Evolutionary conservation across 1,139 yeast genomes (phyloP), one percentile per base, ranked within the genome.

Genomic region (Pneumocystis oryctolagi): DNA sequence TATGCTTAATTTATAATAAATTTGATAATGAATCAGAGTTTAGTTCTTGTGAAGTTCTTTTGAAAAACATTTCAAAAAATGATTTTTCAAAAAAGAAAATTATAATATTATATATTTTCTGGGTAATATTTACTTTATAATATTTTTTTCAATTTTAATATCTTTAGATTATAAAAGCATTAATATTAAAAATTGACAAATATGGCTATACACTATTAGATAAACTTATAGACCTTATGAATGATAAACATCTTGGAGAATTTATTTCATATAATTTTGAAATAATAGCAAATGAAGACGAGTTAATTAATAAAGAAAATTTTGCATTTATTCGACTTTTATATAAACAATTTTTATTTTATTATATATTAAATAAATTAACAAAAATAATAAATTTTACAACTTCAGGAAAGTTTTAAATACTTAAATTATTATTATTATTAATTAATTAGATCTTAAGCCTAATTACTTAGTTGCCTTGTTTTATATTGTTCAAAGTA

Each of bases 261-360:
- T 64, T 65, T n/a, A 76, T 77, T 0, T 79, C 89, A 1, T 80
- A 77, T 65, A 77, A 84, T 2, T 79, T 88, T 64, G 87, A 83
- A 56, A 78, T 89, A 1, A 71, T 89, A 25, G 81, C 87, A 40
- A 77, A 82, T 35, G 94, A 88, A 68, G 79, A 86, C 62, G 80
- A 82, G 16, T 75, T 85, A 3, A 81, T 85, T 67, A 75, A 78
- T 61, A 83, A 81, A 69, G 77, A 79, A 58, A 83, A 79, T 67
- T 82, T 82, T 66, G 77, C 85, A 64, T 81, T 84, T 65, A 81
- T 85, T 32, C 80, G 86, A 64, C 72, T 81, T 59, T 77, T 92
- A 37, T 87, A 85, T 76, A 89, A 88, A 71, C 97, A 92, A 70
- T 83, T 84, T 67, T 77, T 87, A 30, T 88, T 88, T 72, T 82